Base-by-base conservation (phyloP, 1,284 basidiomycete genomes). In the Cryptococcus jaspeensis region DNA sequence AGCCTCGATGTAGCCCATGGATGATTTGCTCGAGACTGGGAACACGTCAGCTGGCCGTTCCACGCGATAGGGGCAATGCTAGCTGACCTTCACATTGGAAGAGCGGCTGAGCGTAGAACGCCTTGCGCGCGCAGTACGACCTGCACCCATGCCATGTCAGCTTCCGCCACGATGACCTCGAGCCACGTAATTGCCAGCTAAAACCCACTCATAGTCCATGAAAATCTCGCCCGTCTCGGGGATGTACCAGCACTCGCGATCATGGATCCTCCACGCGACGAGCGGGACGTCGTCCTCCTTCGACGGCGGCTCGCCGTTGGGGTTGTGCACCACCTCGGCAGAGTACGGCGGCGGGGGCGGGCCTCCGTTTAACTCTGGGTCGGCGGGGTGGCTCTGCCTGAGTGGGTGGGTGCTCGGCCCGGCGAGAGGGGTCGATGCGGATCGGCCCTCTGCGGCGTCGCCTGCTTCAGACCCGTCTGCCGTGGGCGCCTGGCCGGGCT, bases 201-300 rank as follows among this genome's bases (percentile, higher is more conserved):
- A n/a, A 46, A 83, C 89, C 74, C 73, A 94, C 92, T 95, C 92
- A 73, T 95, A 96, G 70, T 87, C 87, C 63, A 91, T 86, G 74
- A 97, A 97, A 75, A 96, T 89, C 83, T 97, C 93, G 68, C 92
- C 93, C 4, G 93, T 96, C 77, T 91, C 86, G 59, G 85, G 81
- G 71, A 97, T 86, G 80, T 90, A 92, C 80, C 86, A 96, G 74
- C 93, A 91, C 70, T 88, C 85, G 72, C 81, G 86, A 76, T 82
- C 80, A 47, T 54, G 67, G 39, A 62, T 66, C 58, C 63, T 72
- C 72, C 59, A 74, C 48, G 32, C 55, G 46, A 55, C 61, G 51
- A 23, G 47, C 41, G 28, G 51, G 45, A 28, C 50, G 16, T 53
- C 59, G 22, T 28, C 43, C 22, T 36, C 47, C 56, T 49, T 49